These are phyloP conservation scores for Candida suzukii DNA, from an alignment of 805 yeast species.

Conservation along the genomic window DNA sequence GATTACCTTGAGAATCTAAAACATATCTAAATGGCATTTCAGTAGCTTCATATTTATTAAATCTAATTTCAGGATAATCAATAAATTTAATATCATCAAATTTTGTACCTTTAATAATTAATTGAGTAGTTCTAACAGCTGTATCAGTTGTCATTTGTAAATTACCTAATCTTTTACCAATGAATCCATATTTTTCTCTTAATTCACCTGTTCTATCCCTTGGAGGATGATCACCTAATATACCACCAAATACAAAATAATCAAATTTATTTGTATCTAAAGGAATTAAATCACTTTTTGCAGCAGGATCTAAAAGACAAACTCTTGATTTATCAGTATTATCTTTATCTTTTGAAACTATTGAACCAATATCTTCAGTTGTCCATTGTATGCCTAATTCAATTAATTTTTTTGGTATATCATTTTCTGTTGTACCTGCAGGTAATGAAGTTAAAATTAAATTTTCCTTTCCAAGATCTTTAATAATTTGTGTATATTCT, in stretches of 20 bases:
- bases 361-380: slow-evolving; percentile 55
- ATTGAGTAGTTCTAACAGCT: slow-evolving; percentile 86
- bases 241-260: slow-evolving; percentile 94
- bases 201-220: slow-evolving; percentile 91
- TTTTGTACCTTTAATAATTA: slow-evolving; percentile 52
- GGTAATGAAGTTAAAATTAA: slow-evolving; percentile 75
- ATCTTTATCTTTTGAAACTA: slow-evolving; percentile 40
- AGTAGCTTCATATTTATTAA: slow-evolving; percentile 81
- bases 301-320: slow-evolving; percentile 87
- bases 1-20: slow-evolving; percentile 52
- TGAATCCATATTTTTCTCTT: slow-evolving; percentile 71
- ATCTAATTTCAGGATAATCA: slow-evolving; percentile 91
- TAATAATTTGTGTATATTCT: slow-evolving; percentile 76
- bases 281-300: slow-evolving; percentile 66
- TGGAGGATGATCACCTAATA: slow-evolving; percentile 89
- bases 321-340: slow-evolving; percentile 40
- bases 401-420: slow-evolving; percentile 55
- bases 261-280: slow-evolving; percentile 61
- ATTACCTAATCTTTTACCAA: slow-evolving; percentile 79
- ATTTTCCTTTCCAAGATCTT: slow-evolving; percentile 76
- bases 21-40: slow-evolving; percentile 98
- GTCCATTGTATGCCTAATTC: slow-evolving; percentile 79
- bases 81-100: slow-evolving; percentile 77
- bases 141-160: slow-evolving; percentile 98
- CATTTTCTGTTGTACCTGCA: slow-evolving; percentile 44